These are phyloP conservation scores for Collariella sp. DNA, from an alignment of 495 filamentous ascomycete genomes.

Conservation along the genomic window DNA sequence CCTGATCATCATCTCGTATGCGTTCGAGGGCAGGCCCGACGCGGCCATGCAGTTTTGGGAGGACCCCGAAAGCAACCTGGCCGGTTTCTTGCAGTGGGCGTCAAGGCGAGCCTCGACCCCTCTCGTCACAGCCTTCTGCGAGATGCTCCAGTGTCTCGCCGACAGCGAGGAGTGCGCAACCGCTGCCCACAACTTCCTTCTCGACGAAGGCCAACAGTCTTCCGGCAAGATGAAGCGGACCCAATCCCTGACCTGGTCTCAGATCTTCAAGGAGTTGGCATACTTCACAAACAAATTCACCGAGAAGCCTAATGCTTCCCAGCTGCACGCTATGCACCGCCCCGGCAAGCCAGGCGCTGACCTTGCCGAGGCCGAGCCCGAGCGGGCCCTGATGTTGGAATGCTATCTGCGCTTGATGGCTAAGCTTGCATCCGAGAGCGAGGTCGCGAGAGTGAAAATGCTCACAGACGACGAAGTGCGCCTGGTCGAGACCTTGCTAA, in stretches of 20 bases:
- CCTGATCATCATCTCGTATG: conserved; percentile 80
- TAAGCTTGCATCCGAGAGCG: conserved; percentile 63
- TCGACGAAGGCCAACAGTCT: conserved; percentile 70
- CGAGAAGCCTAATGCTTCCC: conserved; percentile 50
- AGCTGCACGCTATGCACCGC: conserved; percentile 45
- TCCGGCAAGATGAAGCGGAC: conserved; percentile 68
- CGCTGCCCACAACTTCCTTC: conserved; percentile 75
- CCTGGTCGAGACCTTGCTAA: conserved; percentile 57
- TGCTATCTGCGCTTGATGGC: conserved; percentile 82
- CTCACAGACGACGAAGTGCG: conserved; percentile 53
- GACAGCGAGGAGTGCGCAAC: conserved; percentile 69
- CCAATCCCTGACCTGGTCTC: conserved; percentile 76
- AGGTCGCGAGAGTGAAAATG: conserved; percentile 58
- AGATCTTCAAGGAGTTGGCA: conserved; percentile 83
- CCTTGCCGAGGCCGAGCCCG: conserved; percentile 62
- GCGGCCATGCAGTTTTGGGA: conserved; percentile 82
- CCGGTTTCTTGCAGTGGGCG: conserved; percentile 92
- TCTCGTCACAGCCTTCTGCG: conserved; percentile 87
- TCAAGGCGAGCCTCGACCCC: conserved; percentile 87
- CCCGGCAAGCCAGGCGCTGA: conserved; percentile 47
- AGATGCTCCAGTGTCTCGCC: conserved; percentile 82
- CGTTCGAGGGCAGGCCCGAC: conserved; percentile 75
- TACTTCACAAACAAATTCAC: conserved; percentile 62
- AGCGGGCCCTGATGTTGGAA: conserved; percentile 84
- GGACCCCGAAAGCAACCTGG: conserved; percentile 79